Conservation (phyloP, 352 stramenopile genomes). For the Globisporangium uncinulatum region DNA sequence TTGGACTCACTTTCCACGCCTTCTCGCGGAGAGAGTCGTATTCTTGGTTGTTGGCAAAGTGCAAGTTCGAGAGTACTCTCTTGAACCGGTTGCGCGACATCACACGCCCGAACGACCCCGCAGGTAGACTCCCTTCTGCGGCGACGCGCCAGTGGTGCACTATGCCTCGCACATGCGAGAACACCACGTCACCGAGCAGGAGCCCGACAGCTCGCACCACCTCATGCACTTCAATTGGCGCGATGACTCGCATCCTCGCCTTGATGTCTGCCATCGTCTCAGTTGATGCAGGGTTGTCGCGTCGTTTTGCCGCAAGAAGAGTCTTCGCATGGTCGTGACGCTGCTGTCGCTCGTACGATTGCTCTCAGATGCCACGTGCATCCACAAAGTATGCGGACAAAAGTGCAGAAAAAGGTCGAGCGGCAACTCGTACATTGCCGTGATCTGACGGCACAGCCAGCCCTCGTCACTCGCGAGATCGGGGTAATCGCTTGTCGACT, state of each 20-base stretch:
- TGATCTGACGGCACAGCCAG: no score
- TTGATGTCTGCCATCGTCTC: no score
- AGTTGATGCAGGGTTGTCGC: no score
- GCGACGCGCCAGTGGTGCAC: conserved; percentile 16
- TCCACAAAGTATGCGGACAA: not conserved
- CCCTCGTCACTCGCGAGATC: no score
- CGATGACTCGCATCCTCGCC: no score
- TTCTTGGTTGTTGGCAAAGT: conserved; percentile 18
- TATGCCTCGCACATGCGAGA: conserved; percentile 10
- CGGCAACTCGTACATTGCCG: not conserved
- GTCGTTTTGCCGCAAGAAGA: no score
- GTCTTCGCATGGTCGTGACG: no score
- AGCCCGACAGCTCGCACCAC: no score
- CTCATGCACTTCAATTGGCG: no score
- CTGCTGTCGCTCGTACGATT: not conserved
- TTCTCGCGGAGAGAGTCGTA: conserved; percentile 4
- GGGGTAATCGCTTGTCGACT: no score
- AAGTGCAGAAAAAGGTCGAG: not conserved
- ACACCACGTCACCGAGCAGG: no score
- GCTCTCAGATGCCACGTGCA: not conserved
- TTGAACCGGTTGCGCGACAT: conserved; percentile 19
- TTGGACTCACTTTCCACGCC: conserved; percentile 15
- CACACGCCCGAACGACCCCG: conserved; percentile 13
- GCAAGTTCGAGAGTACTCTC: conserved; percentile 15
- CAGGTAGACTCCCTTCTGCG: conserved; percentile 7